These are phyloP conservation scores for Moricandia arvensis DNA, from an alignment of 345 rosid genomes.

Conservation along the genomic window DNA sequence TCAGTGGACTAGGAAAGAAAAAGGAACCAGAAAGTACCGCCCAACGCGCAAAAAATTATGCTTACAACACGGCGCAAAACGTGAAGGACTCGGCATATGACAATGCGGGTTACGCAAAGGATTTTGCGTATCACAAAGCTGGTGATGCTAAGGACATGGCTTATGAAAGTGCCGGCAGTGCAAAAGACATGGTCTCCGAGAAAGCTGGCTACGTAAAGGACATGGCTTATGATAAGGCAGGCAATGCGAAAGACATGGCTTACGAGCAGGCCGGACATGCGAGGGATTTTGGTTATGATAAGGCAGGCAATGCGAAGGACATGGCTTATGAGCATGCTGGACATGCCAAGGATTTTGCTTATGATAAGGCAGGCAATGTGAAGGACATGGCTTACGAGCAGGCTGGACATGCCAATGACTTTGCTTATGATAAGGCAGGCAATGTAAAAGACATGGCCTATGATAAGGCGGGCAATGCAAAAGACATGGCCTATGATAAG, in stretches of 20 bases:
- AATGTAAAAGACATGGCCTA: too few species aligned
- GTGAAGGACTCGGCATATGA: constrained; percentile 16
- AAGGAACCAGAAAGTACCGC: background rate
- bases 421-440: too few species aligned
- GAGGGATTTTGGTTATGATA: constrained; percentile 30
- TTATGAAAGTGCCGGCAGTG: background rate
- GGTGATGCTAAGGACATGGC: constrained; percentile 26
- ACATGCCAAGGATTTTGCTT: constrained; percentile 20
- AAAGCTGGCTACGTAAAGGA: background rate
- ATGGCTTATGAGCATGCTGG: constrained; percentile 28
- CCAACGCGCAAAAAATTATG: background rate
- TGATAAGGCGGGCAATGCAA: too few species aligned
- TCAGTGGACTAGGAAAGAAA: constrained; percentile 15
- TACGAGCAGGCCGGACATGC: constrained; percentile 29
- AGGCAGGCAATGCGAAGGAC: constrained; percentile 32
- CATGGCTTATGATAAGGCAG: background rate
- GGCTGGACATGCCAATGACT: background rate
- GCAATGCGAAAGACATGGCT: background rate
- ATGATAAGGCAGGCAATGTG: background rate
- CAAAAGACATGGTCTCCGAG: constrained; percentile 1
- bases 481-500: too few species aligned
- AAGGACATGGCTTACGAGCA: constrained; percentile 27
- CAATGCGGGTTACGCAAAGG: constrained; percentile 5
- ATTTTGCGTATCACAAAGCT: background rate
- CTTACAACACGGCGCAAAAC: constrained; percentile 24